Base-by-base conservation (phyloP, 148 eudicot genomes). In the Amaranthus hypochondriacus region DNA sequence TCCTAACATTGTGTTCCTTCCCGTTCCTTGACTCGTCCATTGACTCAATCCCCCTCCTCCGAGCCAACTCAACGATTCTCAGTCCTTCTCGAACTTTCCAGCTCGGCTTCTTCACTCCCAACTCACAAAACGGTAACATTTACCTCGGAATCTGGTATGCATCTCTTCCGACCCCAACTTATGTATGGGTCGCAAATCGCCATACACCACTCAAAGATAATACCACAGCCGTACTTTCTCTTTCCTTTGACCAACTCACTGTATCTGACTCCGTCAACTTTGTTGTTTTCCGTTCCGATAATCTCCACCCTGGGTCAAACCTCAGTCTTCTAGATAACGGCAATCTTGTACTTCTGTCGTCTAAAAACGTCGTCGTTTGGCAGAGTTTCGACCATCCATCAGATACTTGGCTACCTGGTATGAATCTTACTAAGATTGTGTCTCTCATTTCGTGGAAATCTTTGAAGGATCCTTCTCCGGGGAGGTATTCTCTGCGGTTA, bases 341-440 rank as follows among this genome's bases (percentile, higher is more conserved):
- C 2, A 83, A 88, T 56, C 70, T 92, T 51, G 83, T 88, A 21
- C 67, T 92, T 5, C 4, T 67, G 39, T 72, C 59, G 0, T 5
- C n/a, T 5, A 10, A 42, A 2, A 82, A 84, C 49, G 80, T 42
- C 13, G 67, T 85, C 14, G 81, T 86, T 43, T 92, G 98, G 98
- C 83, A 82, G 73, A 88, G 93, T 82, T 92, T 92, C 28, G 90
- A 89, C 69, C 73, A 39, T 18, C 98, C 98, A 43, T 61, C 92
- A 3, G 96, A 92, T 76, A 92, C 96, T 56, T 92, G 91, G 90
- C 85, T 92, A 0, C 96, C 98, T 13, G 96, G 90, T 12, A 87
- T 90, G 96, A 89, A 92, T 59, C 50, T 92, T 44, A 84, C 91
- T 4, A 56, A 54, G 0, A 55, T 44, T 5, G 63, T 65, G n/a